A percentile compares a stretch with the other conserved stretches of the same genome.
These are phyloP conservation scores for Nothomitra cinnamomea DNA, from an alignment of 2,329 filamentous ascomycete species.

Conservation along the genomic window DNA sequence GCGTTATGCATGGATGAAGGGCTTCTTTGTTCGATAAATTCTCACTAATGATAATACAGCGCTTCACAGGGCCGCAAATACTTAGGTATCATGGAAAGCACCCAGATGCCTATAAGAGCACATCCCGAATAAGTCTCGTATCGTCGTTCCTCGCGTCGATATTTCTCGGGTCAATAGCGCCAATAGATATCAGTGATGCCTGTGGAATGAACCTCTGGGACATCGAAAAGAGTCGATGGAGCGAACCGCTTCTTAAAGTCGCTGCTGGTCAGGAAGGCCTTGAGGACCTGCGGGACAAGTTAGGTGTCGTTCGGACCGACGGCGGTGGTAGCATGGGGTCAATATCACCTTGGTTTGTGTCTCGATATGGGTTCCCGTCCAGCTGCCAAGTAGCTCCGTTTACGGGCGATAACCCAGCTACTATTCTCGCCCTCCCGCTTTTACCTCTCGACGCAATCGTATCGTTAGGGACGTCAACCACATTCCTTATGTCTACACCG, in stretches of 20 bases:
- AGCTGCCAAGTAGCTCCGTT: conserved; percentile 70
- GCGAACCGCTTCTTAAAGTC: conserved; percentile 56
- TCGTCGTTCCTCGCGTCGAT: conserved; percentile 90
- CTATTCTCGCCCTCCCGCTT: conserved; percentile 79
- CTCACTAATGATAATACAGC: conserved; percentile 29
- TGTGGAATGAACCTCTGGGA: conserved; percentile 98
- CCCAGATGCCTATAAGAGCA: conserved; percentile 64
- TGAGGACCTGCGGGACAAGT: conserved; percentile 52
- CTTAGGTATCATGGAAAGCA: conserved; percentile 68
- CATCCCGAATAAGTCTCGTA: conserved; percentile 75
- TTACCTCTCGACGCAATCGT: conserved; percentile 84
- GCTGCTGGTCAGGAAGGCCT: conserved; percentile 49
- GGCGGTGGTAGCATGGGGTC: conserved; percentile 63
- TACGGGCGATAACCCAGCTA: conserved; percentile 91
- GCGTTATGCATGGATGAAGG: conserved; percentile 19
- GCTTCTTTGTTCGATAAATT: conserved; percentile 8
- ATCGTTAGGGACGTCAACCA: conserved; percentile 85
- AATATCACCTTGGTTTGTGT: conserved; percentile 63
- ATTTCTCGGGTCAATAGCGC: conserved; percentile 69
- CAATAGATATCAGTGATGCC: conserved; percentile 85
- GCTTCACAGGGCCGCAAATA: conserved; percentile 96
- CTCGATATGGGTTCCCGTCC: conserved; percentile 57
- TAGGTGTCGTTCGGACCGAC: conserved; percentile 65
- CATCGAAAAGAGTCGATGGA: conserved; percentile 56
- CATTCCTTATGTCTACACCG: conserved; percentile 94